Conservation (phyloP, 2,329 filamentous ascomycete species). For the Aspergillus terreus region DNA sequence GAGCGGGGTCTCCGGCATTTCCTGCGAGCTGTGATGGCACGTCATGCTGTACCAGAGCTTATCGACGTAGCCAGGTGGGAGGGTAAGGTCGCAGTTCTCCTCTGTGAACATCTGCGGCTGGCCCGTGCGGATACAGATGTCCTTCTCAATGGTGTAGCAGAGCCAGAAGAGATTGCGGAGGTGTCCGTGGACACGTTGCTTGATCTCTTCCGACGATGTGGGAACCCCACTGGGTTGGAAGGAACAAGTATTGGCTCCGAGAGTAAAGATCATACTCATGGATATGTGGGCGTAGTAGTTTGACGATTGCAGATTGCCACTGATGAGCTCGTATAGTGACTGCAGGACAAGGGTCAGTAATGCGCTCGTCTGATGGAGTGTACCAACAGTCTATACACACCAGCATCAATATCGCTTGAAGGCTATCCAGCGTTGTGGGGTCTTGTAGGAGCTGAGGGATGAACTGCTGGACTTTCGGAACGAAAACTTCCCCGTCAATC, state of each 20-base stretch:
- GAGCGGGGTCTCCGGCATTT: slow-evolving; percentile 24
- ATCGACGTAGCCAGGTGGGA: slow-evolving; percentile 43
- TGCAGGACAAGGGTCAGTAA: not conserved
- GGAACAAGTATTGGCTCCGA: slow-evolving; percentile 44
- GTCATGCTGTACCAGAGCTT: slow-evolving; percentile 21
- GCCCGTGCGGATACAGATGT: slow-evolving; percentile 52
- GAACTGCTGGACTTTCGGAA: slow-evolving; percentile 41
- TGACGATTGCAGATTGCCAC: slow-evolving; percentile 47
- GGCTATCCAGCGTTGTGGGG: slow-evolving; percentile 37
- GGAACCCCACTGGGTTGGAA: slow-evolving; percentile 23
- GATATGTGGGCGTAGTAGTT: slow-evolving; percentile 45
- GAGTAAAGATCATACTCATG: slow-evolving; percentile 47
- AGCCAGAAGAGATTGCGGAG: slow-evolving; percentile 52
- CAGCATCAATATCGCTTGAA: slow-evolving; percentile 49
- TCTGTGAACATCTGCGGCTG: slow-evolving; percentile 51
- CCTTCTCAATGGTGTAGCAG: slow-evolving; percentile 54
- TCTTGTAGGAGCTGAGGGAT: slow-evolving; percentile 44
- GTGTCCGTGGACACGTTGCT: slow-evolving; percentile 22
- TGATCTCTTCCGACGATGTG: slow-evolving; percentile 8
- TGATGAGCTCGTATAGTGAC: slow-evolving; percentile 40
- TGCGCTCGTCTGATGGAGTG: no score
- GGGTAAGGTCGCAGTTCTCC: slow-evolving; percentile 51
- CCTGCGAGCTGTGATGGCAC: slow-evolving; percentile 13
- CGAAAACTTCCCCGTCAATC: slow-evolving; percentile 42
- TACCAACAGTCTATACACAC: slow-evolving; percentile 31